Percentiles rank a stretch among this genome's conserved stretches.
phyloP scores from a whole-genome alignment of 139 green algal species.

The Edaphochlamys debaryana region DNA sequence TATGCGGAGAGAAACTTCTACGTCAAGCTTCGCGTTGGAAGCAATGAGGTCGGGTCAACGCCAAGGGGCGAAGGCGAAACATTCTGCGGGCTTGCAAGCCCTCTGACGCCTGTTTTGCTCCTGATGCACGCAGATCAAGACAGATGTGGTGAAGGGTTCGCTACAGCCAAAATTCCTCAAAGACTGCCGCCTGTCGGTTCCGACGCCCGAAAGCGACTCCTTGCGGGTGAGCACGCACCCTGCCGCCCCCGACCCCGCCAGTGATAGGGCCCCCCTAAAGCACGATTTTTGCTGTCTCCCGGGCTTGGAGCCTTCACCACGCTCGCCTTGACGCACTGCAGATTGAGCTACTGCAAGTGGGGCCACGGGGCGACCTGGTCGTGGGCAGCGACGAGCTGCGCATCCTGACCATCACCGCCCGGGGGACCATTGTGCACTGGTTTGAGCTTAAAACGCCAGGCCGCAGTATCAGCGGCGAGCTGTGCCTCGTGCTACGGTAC shows the following conservation, averaged over 20 bases:
- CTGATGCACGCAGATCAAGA: slow-evolving; percentile 55
- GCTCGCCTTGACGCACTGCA: too few species aligned
- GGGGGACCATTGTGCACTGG: slow-evolving; percentile 59
- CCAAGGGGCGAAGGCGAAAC: too few species aligned
- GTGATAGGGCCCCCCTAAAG: too few species aligned
- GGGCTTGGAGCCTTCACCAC: too few species aligned
- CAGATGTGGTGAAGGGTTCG: slow-evolving; percentile 33
- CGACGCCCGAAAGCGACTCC: slow-evolving; percentile 26
- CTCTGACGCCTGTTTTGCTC: too few species aligned
- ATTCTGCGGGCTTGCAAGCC: too few species aligned
- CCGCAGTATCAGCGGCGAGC: slow-evolving; percentile 38
- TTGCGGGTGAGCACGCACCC: slow-evolving; percentile 39
- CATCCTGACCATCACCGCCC: slow-evolving; percentile 34
- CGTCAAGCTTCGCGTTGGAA: slow-evolving; percentile 44
- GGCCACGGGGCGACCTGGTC: slow-evolving; percentile 49
- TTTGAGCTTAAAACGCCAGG: slow-evolving; percentile 40
- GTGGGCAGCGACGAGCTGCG: slow-evolving; percentile 47
- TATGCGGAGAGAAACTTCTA: slow-evolving; percentile 53
- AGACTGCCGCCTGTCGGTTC: slow-evolving; percentile 44
- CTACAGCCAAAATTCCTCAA: slow-evolving; percentile 56
- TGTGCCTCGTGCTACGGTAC: slow-evolving; percentile 57
- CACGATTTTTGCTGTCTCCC: too few species aligned
- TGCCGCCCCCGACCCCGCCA: too few species aligned
- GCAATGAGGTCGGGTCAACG: slow-evolving; percentile 36
- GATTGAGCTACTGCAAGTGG: slow-evolving; percentile 56